Percentiles rank a stretch among this genome's conserved stretches.
These are phyloP conservation scores for Phyllosticta ampelicida DNA, from an alignment of 2,329 filamentous ascomycete species.

Conservation along the genomic window DNA sequence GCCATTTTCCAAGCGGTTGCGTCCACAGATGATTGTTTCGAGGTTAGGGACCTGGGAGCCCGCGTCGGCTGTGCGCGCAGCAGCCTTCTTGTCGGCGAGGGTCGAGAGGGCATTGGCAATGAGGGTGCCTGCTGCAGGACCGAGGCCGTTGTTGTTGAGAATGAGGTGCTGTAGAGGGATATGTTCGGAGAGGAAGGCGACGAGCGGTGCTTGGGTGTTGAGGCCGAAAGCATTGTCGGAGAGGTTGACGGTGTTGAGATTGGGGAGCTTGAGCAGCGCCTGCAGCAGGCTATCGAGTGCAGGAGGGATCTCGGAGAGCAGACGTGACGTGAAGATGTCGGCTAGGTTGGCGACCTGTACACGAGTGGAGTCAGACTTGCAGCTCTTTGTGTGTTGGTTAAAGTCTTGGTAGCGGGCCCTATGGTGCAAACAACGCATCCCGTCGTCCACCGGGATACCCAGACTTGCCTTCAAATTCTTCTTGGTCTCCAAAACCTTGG, in stretches of 20 bases:
- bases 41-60: conserved; percentile 68
- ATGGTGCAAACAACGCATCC: neutral
- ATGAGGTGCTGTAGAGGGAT: conserved; percentile 86
- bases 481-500: conserved; percentile 73
- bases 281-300: conserved; percentile 78
- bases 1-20: conserved; percentile 90
- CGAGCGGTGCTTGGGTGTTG: conserved; percentile 85
- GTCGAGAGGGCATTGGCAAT: conserved; percentile 78
- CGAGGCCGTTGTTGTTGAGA: conserved; percentile 96
- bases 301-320: conserved; percentile 86
- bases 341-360: conserved; percentile 70
- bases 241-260: conserved; percentile 84
- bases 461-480: conserved; percentile 59
- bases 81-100: conserved; percentile 74
- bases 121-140: conserved; percentile 78
- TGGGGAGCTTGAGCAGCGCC: conserved; percentile 73
- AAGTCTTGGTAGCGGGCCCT: neutral
- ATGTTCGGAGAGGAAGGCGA: conserved; percentile 82
- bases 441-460: neutral
- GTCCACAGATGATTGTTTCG: conserved; percentile 94
- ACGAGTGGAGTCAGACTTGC: neutral
- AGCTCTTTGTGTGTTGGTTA: neutral
- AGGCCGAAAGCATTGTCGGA: conserved; percentile 98
- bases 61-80: conserved; percentile 50
- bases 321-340: conserved; percentile 93